Evolutionary conservation across 768 basidiomycete species (phyloP), one percentile per base, ranked within the genome.

Genomic region (Tulasnella calospora): DNA sequence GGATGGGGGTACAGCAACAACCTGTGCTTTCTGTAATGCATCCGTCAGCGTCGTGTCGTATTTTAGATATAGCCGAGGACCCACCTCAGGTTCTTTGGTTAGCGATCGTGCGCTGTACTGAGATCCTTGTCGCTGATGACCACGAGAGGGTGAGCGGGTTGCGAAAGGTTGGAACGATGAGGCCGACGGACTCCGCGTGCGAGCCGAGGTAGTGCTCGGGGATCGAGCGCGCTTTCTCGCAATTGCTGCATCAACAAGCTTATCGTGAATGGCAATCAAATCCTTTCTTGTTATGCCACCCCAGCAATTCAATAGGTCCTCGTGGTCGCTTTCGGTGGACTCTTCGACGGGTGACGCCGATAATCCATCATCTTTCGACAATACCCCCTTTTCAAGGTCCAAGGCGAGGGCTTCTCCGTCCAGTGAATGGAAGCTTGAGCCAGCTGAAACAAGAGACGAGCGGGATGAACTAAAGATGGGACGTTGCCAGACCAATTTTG

Each of bases 351-450:
- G 41, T 35, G 46, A 57, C 15, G 38, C 40, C 7, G 57, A n/a
- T 27, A 40, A 5, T n/a, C 73, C 51, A 30, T 76, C 74, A 38
- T 51, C 35, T 40, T 79, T 71, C 23, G 55, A 57, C 51, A 57
- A 38, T 35, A 36, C 21, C 36, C 27, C 55, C 67, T 77, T 10
- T 78, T 73, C 77, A 3, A 41, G 19, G 40, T 71, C 44, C 67
- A 79, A 72, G 27, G 30, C 19, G 33, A 47, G 79, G 30, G 57
- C 78, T 71, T 84, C 89, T 30, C 85, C 90, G 77, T 93, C 92
- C 88, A 88, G 90, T 5, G 93, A 93, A 82, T 94, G 93, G 83
- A 93, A 95, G 83, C 94, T 95, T 3, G 94, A 95, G 21, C 94
- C 93, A 46, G 87, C 88, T 13, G 93, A 94, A 79, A 91, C 92